Evolutionary conservation across 305 asterid genomes (phyloP).

Genomic region (Caryopteris hybrid): DNA sequence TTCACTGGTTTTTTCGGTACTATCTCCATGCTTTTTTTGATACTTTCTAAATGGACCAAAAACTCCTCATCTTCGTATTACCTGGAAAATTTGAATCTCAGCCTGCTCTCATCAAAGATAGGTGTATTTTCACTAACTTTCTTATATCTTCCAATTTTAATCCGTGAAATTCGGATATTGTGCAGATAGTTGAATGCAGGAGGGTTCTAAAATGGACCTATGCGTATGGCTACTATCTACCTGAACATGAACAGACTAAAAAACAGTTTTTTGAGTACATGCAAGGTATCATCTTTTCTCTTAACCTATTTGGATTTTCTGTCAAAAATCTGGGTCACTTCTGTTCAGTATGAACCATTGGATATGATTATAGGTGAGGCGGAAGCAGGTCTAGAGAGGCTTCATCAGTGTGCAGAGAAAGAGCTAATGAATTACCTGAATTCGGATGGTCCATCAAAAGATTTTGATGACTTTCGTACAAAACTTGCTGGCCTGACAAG

Average conservation of each 20-base stretch:
- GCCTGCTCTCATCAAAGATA: background rate
- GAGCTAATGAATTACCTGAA: constrained; percentile 59
- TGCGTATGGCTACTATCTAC: constrained; percentile 81
- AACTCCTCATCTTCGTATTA: background rate
- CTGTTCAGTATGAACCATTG: constrained; percentile 3
- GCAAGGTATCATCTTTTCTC: constrained; percentile 62
- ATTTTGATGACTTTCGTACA: constrained; percentile 74
- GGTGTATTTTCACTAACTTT: background rate
- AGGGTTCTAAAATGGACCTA: constrained; percentile 95
- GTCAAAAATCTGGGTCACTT: background rate
- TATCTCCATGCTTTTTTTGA: background rate
- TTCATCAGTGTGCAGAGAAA: constrained; percentile 90
- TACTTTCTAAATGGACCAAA: background rate
- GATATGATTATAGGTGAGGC: constrained; percentile 61
- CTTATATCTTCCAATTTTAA: constrained; percentile 9
- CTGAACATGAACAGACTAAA: constrained; percentile 51
- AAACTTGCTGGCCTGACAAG: constrained; percentile 88
- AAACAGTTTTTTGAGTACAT: constrained; percentile 78
- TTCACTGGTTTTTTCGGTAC: background rate
- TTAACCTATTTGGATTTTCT: constrained; percentile 8
- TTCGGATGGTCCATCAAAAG: constrained; percentile 50
- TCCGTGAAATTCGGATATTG: constrained; percentile 11
- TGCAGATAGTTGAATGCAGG: constrained; percentile 94
- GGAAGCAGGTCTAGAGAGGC: constrained; percentile 92
- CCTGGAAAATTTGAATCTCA: constrained; percentile 2